Conservation (phyloP, 2,329 filamentous ascomycete species). For the Trichoderma sp. region DNA sequence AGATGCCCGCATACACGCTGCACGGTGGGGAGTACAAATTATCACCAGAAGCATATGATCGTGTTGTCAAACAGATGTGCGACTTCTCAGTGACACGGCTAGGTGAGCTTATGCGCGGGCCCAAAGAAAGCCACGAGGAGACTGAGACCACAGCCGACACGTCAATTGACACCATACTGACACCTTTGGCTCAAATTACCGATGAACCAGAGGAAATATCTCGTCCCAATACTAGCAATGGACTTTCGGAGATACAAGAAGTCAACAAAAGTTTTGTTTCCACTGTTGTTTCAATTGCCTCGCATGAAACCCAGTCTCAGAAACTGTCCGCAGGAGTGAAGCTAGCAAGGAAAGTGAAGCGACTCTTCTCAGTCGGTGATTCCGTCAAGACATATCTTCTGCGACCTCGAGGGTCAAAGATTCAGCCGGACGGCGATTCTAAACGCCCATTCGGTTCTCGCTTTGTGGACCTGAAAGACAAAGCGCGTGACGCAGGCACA, state of each 20-base stretch:
- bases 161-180: not conserved
- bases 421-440: not conserved
- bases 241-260: not conserved
- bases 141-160: not conserved
- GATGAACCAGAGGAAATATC: not conserved
- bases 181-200: not conserved
- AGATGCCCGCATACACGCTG: not conserved
- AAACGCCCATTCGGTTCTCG: not conserved
- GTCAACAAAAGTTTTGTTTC: not conserved
- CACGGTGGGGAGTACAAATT: constrained; percentile 1
- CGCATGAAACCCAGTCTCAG: not conserved
- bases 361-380: not conserved
- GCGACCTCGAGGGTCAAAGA: not conserved
- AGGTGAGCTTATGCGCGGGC: not conserved
- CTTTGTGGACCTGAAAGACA: not conserved
- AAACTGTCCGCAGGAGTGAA: not conserved
- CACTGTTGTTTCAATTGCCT: not conserved
- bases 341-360: constrained; percentile 7
- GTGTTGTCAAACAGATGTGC: not conserved
- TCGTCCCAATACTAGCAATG: not conserved
- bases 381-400: not conserved
- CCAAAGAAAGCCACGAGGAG: not conserved
- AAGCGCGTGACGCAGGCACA: constrained; percentile 1
- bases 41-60: not conserved
- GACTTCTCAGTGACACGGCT: not conserved